Percentiles rank a stretch among this genome's conserved stretches.
These are phyloP conservation scores for Globisporangium parvum DNA, from an alignment of 352 stramenopile genomes.

Conservation along the genomic window DNA sequence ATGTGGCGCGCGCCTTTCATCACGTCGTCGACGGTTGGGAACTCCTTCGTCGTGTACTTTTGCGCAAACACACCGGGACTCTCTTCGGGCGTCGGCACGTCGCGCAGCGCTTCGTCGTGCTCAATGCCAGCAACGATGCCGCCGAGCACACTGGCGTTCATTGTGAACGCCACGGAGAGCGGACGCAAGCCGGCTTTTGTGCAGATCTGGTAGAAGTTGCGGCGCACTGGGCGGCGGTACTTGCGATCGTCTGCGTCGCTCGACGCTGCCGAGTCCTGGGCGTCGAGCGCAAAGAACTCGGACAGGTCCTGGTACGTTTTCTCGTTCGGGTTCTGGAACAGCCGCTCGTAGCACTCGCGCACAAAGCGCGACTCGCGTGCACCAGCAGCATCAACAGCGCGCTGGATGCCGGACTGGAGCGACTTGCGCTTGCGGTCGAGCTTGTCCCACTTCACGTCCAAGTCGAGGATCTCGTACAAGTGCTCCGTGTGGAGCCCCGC, in stretches of 20 bases:
- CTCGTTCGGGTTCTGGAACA: slow-evolving; percentile 67
- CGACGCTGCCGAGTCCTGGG: slow-evolving; percentile 36
- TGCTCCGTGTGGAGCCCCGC: slow-evolving; percentile 75
- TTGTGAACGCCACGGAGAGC: slow-evolving; percentile 73
- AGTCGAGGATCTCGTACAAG: slow-evolving; percentile 81
- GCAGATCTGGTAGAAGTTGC: slow-evolving; percentile 88
- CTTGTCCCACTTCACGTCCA: slow-evolving; percentile 88
- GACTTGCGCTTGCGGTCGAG: slow-evolving; percentile 75
- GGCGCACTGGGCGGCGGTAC: slow-evolving; percentile 68
- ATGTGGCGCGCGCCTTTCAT: slow-evolving; percentile 88
- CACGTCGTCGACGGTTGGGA: slow-evolving; percentile 78
- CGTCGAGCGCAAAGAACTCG: slow-evolving; percentile 80
- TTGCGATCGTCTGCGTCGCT: slow-evolving; percentile 53
- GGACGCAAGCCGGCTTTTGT: slow-evolving; percentile 74
- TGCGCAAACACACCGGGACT: slow-evolving; percentile 61
- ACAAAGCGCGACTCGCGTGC: slow-evolving; percentile 78
- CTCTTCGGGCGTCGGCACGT: slow-evolving; percentile 72
- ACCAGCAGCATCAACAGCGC: slow-evolving; percentile 53
- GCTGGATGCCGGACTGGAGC: slow-evolving; percentile 66
- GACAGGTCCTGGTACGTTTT: slow-evolving; percentile 84
- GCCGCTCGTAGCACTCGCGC: slow-evolving; percentile 73
- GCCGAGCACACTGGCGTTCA: slow-evolving; percentile 81
- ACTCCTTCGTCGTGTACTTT: slow-evolving; percentile 80
- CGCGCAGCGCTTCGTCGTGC: slow-evolving; percentile 52
- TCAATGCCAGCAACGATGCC: slow-evolving; percentile 69